Evolutionary conservation across 495 filamentous ascomycete genomes (phyloP), one percentile per base, ranked within the genome.

Genomic region (Evansstolkia leycettana): DNA sequence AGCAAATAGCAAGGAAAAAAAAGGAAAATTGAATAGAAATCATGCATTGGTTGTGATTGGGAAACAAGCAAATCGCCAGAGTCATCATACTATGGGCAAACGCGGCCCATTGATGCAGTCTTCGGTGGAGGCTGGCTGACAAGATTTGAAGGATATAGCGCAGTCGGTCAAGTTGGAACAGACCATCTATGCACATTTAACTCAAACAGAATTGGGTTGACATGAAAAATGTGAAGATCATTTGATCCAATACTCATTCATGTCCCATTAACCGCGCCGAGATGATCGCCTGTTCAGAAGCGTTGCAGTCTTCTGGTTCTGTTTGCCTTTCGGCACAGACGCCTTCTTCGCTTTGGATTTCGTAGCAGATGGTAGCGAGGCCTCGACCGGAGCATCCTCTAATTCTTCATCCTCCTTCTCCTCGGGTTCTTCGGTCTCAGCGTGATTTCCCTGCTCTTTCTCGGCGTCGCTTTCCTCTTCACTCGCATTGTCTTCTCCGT

Each of bases 261-360:
- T n/a, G n/a, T n/a, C n/a, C n/a, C n/a, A n/a, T n/a, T 23, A 23
- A 23, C 20, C 20, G 4, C 20, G 20, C 9, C 20, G 20, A 23
- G 57, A 58, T 6, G 60, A 62, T 28, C 60, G 57, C 20, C 62
- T 51, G 1, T 57, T 57, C n/a, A 60, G 60, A 29, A 62, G 34
- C 18, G 17, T 34, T 16, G 49, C 48, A 3, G 52, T 33, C 33
- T 31, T 39, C 15, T 15, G 7, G 20, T 31, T 20, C 16, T 38
- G 20, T 39, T 45, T 26, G 46, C 52, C 30, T 40, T 37, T 13
- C 17, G 34, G 20, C 20, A 5, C 32, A 12, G 39, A 26, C 28
- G 29, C 36, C 28, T 37, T 45, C 31, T 47, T 53, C 1, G 41
- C 17, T 17, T 41, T 41, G 2, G 50, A 30, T 19, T 52, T 60